Base-by-base conservation (phyloP, 176 grass and related monocot genomes). In the Tuctoria greenei region DNA sequence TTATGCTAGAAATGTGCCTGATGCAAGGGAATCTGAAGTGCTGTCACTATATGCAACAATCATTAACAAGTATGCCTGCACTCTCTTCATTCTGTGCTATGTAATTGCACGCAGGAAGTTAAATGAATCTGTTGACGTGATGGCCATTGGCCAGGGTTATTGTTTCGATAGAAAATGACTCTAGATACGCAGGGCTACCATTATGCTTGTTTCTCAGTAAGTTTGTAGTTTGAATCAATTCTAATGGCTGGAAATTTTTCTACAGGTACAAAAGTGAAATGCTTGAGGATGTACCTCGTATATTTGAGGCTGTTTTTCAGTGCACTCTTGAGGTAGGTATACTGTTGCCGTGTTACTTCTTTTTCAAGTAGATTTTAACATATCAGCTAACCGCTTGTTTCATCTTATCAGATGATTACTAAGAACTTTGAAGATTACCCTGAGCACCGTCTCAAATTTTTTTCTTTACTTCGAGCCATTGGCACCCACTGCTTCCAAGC, bases 341-440 rank as follows among this genome's bases (percentile, higher is more conserved):
- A 60, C 34, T 79, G 41, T 50, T 55, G 12, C 0, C 27, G 35
- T 25, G 35, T 56, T 45, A 23, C 27, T 79, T 69, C 45, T 62
- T 85, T 11, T 46, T 71, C 26, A 67, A 24, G 1, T 84, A 20
- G 0, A 4, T 28, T 8, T 72, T 27, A 12, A 47, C 34, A 27
- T 65, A 6, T 15, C 42, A 74, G 62, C 62, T 47, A 58, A 46
- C 39, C 75, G 7, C 79, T 75, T 60, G 26, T 81, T 88, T 11
- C 39, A 5, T 77, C 60, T 74, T 60, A 62, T 24, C 72, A 99
- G 96, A 99, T 99, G 96, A 99, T 99, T 46, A 99, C 96, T 35
- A 95, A 92, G 68, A 99, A 99, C 74, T 99, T 99, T 13, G 96
- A 99, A 69, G 96, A 99, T 78, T 99, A 99, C 69, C 96, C 96